These are phyloP conservation scores for Escovopsis sp. DNA, from an alignment of 2,329 filamentous ascomycete genomes.

Conservation along the genomic window DNA sequence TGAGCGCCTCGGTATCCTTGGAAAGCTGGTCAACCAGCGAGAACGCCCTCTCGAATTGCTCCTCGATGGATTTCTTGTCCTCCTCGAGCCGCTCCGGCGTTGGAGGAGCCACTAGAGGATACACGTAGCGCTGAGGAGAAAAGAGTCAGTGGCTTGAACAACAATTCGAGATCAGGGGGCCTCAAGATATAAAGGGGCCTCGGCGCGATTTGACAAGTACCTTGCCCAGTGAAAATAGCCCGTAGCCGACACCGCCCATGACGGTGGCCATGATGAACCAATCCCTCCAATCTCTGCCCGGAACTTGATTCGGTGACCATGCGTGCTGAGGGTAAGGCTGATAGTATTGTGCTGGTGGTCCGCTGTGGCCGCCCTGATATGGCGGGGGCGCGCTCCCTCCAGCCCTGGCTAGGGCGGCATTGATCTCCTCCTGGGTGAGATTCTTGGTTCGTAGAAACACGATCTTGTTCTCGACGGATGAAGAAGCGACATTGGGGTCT, in stretches of 20 bases:
- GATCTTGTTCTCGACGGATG: constrained; percentile 83
- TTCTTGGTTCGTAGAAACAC: constrained; percentile 95
- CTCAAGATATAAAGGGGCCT: no score
- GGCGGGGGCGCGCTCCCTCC: constrained; percentile 38
- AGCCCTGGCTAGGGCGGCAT: constrained; percentile 63
- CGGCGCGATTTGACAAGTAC: constrained; percentile 25
- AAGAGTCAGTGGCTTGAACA: constrained; percentile 10
- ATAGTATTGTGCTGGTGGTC: constrained; percentile 29
- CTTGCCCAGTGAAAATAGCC: constrained; percentile 76
- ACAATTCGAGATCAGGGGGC: not conserved
- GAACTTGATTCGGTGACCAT: constrained; percentile 47
- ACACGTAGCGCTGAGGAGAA: constrained; percentile 60
- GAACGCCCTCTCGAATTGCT: constrained; percentile 87
- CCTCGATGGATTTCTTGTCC: constrained; percentile 86
- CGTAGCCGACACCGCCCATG: constrained; percentile 77
- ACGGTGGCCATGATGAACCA: constrained; percentile 99
- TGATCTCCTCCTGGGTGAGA: constrained; percentile 89
- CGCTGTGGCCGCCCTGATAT: constrained; percentile 28
- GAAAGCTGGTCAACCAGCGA: constrained; percentile 80
- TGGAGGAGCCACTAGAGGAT: constrained; percentile 80
- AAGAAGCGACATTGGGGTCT: constrained; percentile 79
- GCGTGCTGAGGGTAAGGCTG: constrained; percentile 36
- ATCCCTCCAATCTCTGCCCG: constrained; percentile 87
- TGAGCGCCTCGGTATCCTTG: constrained; percentile 78
- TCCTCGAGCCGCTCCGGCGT: constrained; percentile 88